These are phyloP conservation scores for Colletotrichum australisinense DNA, from an alignment of 2,329 filamentous ascomycete species.

Conservation along the genomic window DNA sequence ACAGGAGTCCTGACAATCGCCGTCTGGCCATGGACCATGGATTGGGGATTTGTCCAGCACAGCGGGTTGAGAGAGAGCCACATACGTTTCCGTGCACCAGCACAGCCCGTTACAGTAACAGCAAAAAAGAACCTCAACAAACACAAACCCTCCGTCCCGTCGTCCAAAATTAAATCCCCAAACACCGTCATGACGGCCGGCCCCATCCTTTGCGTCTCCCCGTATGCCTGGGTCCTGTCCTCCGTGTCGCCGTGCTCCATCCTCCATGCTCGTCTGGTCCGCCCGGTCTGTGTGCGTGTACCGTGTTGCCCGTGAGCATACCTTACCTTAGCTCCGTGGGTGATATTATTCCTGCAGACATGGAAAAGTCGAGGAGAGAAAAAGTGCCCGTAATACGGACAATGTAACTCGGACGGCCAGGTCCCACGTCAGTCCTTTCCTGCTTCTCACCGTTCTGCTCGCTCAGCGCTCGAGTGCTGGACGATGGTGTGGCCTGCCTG, in stretches of 20 bases:
- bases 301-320: neutral
- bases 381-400: neutral
- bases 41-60: too few species aligned
- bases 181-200: slow-evolving; percentile 22
- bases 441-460: neutral
- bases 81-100: neutral
- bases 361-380: neutral
- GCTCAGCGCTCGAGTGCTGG: too few species aligned
- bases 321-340: neutral
- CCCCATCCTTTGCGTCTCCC: slow-evolving; percentile 24
- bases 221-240: slow-evolving; percentile 22
- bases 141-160: slow-evolving; percentile 17
- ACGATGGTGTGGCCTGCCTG: slow-evolving; percentile 1
- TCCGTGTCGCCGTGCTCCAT: slow-evolving; percentile 7
- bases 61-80: too few species aligned
- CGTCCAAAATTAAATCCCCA: slow-evolving; percentile 32
- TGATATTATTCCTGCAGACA: neutral
- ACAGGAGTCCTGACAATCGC: slow-evolving; percentile 15
- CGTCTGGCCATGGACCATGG: slow-evolving; percentile 4
- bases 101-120: slow-evolving; percentile 2
- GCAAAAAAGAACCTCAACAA: slow-evolving; percentile 20
- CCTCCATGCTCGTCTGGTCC: neutral
- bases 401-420: neutral
- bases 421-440: neutral
- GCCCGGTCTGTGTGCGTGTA: neutral